Evolutionary conservation across 371 early-diverging fungal genomes (phyloP).

Genomic region (Zychaea mexicana): DNA sequence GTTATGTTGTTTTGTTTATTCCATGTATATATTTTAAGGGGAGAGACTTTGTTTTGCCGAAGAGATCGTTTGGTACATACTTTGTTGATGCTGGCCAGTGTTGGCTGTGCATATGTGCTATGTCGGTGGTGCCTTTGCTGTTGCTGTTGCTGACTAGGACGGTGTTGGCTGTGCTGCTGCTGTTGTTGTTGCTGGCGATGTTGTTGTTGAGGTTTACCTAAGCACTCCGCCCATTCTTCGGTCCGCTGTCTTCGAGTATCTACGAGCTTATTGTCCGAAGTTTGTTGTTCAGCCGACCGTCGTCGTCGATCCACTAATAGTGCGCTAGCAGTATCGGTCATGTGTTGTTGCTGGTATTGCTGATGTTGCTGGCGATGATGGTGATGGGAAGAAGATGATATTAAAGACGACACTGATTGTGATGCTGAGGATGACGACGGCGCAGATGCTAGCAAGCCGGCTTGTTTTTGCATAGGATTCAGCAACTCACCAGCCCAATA

Average conservation of each 20-base stretch:
- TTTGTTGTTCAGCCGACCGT: neutral
- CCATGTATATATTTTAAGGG: no score
- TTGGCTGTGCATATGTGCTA: neutral
- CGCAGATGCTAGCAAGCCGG: neutral
- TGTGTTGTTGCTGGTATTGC: constrained; percentile 4
- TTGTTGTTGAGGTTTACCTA: neutral
- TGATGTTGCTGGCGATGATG: constrained; percentile 1
- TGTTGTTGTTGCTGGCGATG: neutral
- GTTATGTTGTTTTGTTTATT: no score
- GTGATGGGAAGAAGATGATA: neutral
- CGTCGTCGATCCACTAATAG: no score
- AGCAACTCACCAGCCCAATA: constrained; percentile 17
- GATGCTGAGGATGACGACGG: neutral
- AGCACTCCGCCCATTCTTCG: constrained; percentile 7
- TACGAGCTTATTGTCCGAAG: neutral
- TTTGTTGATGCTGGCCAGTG: constrained; percentile 8
- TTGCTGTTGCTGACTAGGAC: neutral
- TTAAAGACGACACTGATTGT: no score
- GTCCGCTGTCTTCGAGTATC: constrained; percentile 5
- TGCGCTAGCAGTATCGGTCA: no score
- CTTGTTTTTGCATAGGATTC: constrained; percentile 1
- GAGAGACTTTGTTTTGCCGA: no score
- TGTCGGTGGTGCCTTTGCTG: neutral
- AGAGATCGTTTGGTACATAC: no score
- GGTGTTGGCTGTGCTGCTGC: neutral